These are phyloP conservation scores for Pseudoscleropodium purum DNA, from an alignment of 225 moss, liverwort and hornwort genomes.

Conservation along the genomic window DNA sequence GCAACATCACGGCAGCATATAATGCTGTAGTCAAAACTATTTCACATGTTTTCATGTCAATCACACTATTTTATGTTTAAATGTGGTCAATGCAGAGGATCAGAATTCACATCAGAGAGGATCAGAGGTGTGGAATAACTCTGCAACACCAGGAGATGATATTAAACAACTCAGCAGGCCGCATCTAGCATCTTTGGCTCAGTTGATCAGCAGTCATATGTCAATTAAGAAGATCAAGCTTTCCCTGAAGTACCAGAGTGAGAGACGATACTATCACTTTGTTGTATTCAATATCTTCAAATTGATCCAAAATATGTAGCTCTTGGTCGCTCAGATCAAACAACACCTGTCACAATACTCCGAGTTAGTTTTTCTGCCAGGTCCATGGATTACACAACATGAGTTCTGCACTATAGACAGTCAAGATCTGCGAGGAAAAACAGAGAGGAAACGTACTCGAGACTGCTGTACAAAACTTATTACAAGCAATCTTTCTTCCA, in stretches of 20 bases:
- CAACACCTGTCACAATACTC: conserved; percentile 48
- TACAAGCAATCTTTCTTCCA: background rate
- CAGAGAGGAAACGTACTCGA: background rate
- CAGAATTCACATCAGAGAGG: background rate
- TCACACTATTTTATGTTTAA: background rate
- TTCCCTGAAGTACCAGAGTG: conserved; percentile 29
- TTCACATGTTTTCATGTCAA: background rate
- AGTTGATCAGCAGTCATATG: background rate
- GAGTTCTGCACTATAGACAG: background rate
- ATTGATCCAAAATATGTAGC: conserved; percentile 56
- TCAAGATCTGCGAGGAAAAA: background rate
- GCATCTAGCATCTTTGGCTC: background rate
- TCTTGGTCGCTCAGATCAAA: conserved; percentile 70
- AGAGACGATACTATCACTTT: conserved; percentile 46
- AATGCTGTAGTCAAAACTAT: background rate
- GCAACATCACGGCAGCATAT: background rate
- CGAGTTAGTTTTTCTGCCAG: background rate
- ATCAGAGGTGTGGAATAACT: background rate
- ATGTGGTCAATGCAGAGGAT: background rate
- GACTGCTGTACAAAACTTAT: background rate
- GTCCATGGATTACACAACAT: background rate
- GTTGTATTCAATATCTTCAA: conserved; percentile 71
- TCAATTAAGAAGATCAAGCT: background rate
- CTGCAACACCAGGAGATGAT: background rate
- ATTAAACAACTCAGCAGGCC: background rate